Evolutionary conservation across 2,329 filamentous ascomycete genomes (phyloP), one percentile per base, ranked within the genome.

Genomic region (Sclerotinia minor): DNA sequence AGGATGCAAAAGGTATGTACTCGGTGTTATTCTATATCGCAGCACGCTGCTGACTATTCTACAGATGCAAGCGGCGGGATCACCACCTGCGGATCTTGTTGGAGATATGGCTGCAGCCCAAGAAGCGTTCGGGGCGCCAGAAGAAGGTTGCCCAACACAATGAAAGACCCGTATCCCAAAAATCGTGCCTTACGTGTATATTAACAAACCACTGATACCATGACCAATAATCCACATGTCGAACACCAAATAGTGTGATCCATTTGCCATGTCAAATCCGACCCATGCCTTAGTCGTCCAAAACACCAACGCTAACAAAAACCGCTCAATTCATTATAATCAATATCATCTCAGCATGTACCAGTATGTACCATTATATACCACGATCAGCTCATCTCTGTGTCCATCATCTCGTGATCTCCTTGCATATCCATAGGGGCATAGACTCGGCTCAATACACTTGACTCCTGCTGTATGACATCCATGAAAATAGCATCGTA

Each of bases 1-100:
- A 89, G 90, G 77, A 99, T 99, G 95, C 94, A 98, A 79, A 94
- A 94, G 88, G 94, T 97, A 79, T 78, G 84, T 77, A 15, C 29
- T 57, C 15, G 64, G 64, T 41, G 57, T 19, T 67, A 41, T 54
- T 67, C 67, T 29, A 44, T 63, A 21, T 50, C 29, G 44, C 45
- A 45, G n/a, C 9, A n/a, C 32, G 32, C 45, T 63, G n/a, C 59
- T 76, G 67, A 74, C 67, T 26, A 45, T 64, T 66, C 26, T 45
- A 68, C 76, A 97, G 94, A 99, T 99, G 95, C 95, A 99, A 94
- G 89, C 89, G 64, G 90, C 91, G 70, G 95, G 95, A 13, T 93
- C 92, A 26, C 95, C 95, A 55, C 95, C 95, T 0, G 85, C 92
- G 49, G 95, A 98, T 78, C 82, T 99, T 24, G 91, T 99, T 21